Evolutionary conservation across 2,329 filamentous ascomycete genomes (phyloP).

Genomic region (Fusarium longipes): DNA sequence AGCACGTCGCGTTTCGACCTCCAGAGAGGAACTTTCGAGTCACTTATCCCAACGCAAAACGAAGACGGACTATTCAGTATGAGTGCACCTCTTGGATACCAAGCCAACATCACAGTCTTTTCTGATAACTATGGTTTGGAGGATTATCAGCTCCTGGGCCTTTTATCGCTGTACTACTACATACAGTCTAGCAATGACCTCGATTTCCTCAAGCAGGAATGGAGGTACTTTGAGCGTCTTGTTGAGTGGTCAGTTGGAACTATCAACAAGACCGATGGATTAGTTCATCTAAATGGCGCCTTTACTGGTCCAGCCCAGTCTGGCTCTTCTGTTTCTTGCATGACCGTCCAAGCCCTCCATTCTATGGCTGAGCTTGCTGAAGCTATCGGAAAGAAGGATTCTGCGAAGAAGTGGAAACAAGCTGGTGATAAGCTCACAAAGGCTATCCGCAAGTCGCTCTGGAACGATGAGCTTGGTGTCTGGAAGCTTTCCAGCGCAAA

Average conservation of each 20-base stretch:
- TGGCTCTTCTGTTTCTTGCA: conserved; percentile 6
- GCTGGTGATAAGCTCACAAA: neutral
- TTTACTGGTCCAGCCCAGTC: conserved; percentile 6
- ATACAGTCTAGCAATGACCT: conserved; percentile 9
- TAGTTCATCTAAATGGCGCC: conserved; percentile 1
- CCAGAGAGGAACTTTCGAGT: conserved; percentile 13
- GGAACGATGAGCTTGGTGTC: conserved; percentile 9
- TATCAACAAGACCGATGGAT: conserved; percentile 2
- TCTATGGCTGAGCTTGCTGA: conserved; percentile 12
- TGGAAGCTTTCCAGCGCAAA: conserved; percentile 5
- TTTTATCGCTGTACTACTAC: conserved; percentile 5
- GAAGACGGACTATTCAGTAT: conserved; percentile 7
- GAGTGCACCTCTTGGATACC: conserved; percentile 9
- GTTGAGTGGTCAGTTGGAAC: conserved; percentile 2
- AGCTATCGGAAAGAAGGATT: neutral
- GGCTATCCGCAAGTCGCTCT: conserved; percentile 2
- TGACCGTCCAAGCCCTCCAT: conserved; percentile 4
- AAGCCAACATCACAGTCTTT: neutral
- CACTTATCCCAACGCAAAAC: conserved; percentile 8
- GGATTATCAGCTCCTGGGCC: conserved; percentile 14
- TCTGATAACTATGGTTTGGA: conserved; percentile 1
- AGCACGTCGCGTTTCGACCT: conserved; percentile 12
- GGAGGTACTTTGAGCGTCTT: conserved; percentile 5
- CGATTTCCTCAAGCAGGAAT: conserved; percentile 1
- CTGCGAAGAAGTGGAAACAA: neutral